Evolutionary conservation across 164 flowering plant genomes (phyloP).

Genomic region (Kingdonia uniflora): DNA sequence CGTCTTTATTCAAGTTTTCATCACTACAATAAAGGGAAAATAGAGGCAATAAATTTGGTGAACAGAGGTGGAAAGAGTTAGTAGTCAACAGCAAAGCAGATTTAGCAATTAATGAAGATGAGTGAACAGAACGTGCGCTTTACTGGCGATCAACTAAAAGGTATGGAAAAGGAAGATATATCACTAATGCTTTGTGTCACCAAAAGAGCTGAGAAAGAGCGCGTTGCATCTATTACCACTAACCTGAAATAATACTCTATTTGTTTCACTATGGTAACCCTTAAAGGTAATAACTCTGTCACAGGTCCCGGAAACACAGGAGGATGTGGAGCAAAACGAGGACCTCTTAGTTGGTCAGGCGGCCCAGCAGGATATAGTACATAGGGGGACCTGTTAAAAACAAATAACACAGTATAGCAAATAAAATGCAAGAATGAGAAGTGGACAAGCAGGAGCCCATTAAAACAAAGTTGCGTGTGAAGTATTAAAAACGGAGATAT

Average conservation of each 20-base stretch:
- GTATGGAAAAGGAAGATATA: neutral
- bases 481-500: conserved; percentile 1
- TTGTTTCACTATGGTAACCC: conserved; percentile 49
- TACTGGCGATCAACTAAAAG: too few relatives aligned
- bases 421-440: neutral
- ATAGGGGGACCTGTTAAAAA: conserved; percentile 47
- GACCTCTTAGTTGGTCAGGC: conserved; percentile 51
- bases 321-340: conserved; percentile 42
- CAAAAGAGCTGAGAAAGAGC: too few relatives aligned
- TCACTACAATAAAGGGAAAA: conserved; percentile 39
- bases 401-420: neutral
- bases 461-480: neutral
- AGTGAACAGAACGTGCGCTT: too few relatives aligned
- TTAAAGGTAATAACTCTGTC: conserved; percentile 34
- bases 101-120: too few relatives aligned
- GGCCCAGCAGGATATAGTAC: conserved; percentile 52
- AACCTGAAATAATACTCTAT: conserved; percentile 97
- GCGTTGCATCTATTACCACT: conserved; percentile 9
- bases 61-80: neutral
- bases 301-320: conserved; percentile 21
- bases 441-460: neutral
- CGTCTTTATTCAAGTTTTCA: conserved; percentile 69
- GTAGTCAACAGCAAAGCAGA: too few relatives aligned
- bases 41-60: too few relatives aligned
- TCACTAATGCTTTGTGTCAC: neutral